Evolutionary conservation across 176 grass and related monocot species (phyloP), one percentile per base, ranked within the genome.

Genomic region (Zea mays): DNA sequence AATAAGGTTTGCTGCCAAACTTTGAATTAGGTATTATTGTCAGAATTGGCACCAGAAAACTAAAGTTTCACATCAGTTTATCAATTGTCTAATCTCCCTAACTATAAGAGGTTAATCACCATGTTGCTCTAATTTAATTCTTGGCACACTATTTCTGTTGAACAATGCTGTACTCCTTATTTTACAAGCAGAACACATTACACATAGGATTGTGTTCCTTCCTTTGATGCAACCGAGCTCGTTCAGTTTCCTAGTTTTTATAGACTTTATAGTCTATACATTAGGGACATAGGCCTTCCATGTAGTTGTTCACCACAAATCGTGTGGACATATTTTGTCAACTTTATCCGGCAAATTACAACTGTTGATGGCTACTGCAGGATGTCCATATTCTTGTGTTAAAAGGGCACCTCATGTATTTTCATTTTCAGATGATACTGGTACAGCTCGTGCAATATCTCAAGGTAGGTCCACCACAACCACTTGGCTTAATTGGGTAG

Each of bases 331-430:
- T 88, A 36, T 62, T 79, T 74, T 69, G 10, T 38, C 36, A 33
- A 33, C 55, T 68, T 79, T 33, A 80, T 65, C 51, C 75, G 62
- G 87, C 57, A 74, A 52, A 55, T 33, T 37, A 68, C 21, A 55
- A 42, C 19, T 67, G 11, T 16, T 77, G 41, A 64, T 71, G 69
- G 74, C 37, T 37, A 65, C 20, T 80, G 73, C 73, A 98, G 95
- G 89, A 87, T 98, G 91, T 34, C 95, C 91, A 87, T 98, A 94
- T 89, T 92, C 91, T 80, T 94, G 91, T 85, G 95, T 90, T 79
- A 94, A 88, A 85, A 94, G 61, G 84, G 95, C 95, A 84, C 89
- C 91, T 78, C 85, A 94, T 78, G 81, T 84, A 41, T 98, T 98
- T 79, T 65, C 78, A 79, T 94, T 88, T 86, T 79, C 74, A 69